phyloP scores from a whole-genome alignment of 257 asterid species.

The Rauvolfia tetraphylla region DNA sequence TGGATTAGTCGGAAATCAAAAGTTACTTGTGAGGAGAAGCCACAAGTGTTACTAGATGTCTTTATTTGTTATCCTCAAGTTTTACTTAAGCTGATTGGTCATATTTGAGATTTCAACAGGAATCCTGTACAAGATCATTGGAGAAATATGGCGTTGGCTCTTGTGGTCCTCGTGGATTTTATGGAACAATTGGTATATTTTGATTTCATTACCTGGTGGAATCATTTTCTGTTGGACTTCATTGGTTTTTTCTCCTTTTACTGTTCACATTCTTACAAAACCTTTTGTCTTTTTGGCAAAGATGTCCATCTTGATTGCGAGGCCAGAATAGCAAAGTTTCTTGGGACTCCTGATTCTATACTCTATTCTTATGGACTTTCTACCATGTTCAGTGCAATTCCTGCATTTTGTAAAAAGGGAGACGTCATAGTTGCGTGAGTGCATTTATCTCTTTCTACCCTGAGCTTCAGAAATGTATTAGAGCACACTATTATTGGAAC shows the following conservation, averaged over 20 bases:
- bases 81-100: slow-evolving; percentile 15
- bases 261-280: slow-evolving; percentile 4
- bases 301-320: slow-evolving; percentile 99
- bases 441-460: slow-evolving; percentile 5
- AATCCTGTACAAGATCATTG: slow-evolving; percentile 79
- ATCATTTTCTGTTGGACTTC: background rate
- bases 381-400: slow-evolving; percentile 95
- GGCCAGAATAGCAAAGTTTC: slow-evolving; percentile 84
- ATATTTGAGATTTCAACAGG: slow-evolving; percentile 47
- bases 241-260: slow-evolving; percentile 4
- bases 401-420: slow-evolving; percentile 97
- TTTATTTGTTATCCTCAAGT: slow-evolving; percentile 9
- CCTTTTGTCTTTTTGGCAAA: slow-evolving; percentile 27
- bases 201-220: slow-evolving; percentile 7
- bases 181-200: slow-evolving; percentile 91
- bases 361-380: slow-evolving; percentile 93
- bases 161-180: slow-evolving; percentile 98
- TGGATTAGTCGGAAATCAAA: slow-evolving; percentile 79
- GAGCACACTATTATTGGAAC: background rate
- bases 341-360: slow-evolving; percentile 90
- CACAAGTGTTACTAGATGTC: slow-evolving; percentile 20
- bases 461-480: background rate
- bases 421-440: slow-evolving; percentile 89
- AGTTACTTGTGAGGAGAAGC: slow-evolving; percentile 55
- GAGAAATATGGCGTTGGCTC: slow-evolving; percentile 99